Percentiles rank a stretch among this genome's conserved stretches.
These are phyloP conservation scores for Pelargonium fulgidum DNA, from an alignment of 441 rosid genomes.

Conservation along the genomic window DNA sequence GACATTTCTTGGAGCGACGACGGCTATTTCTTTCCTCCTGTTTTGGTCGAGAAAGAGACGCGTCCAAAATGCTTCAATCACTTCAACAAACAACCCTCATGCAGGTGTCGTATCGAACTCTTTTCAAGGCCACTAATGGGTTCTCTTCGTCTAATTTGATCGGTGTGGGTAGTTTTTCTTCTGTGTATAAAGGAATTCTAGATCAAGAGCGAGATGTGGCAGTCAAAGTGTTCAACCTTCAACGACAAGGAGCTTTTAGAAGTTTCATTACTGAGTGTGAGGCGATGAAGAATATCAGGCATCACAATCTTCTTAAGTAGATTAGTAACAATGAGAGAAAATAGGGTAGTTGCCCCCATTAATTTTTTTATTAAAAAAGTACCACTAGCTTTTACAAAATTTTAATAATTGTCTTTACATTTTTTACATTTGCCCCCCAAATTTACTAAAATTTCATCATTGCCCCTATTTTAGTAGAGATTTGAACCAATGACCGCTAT, in stretches of 20 bases:
- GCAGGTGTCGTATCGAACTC: constrained; percentile 5
- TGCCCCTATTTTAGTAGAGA: too few species aligned
- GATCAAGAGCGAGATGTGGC: constrained; percentile 1
- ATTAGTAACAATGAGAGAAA: too few species aligned
- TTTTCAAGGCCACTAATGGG: constrained; percentile 12
- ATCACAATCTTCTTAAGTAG: constrained; percentile 15
- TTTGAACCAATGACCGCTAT: too few species aligned
- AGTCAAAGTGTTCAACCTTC: constrained; percentile 17
- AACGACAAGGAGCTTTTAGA: constrained; percentile 10
- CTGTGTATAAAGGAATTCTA: constrained; percentile 17
- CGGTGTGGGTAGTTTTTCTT: constrained; percentile 13
- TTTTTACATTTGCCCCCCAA: too few species aligned
- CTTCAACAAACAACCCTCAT: neutral
- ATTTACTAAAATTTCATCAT: too few species aligned
- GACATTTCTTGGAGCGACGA: neutral
- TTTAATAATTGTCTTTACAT: too few species aligned
- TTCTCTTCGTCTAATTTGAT: constrained; percentile 11
- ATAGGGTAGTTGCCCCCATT: too few species aligned
- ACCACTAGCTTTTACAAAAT: too few species aligned
- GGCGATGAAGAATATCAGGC: constrained; percentile 1
- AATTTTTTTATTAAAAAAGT: too few species aligned
- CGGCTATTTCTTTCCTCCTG: neutral
- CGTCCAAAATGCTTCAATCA: neutral
- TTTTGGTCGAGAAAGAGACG: constrained; percentile 12
- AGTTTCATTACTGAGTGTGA: constrained; percentile 19